These are phyloP conservation scores for Sclerospora graminicola DNA, from an alignment of 352 stramenopile species.

Conservation along the genomic window DNA sequence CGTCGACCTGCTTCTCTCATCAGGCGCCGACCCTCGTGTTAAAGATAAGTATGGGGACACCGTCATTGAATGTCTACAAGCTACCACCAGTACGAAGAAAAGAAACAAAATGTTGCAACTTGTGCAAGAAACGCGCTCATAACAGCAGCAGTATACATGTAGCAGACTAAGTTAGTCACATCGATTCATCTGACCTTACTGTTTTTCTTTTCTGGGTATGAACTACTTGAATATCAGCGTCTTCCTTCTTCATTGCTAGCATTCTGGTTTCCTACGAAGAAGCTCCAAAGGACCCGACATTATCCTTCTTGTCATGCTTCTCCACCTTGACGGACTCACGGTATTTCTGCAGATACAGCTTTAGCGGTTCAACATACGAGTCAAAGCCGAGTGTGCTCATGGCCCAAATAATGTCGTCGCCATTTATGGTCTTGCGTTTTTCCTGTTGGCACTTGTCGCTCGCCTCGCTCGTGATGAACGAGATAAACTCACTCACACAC, in stretches of 20 bases:
- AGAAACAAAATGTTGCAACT: conserved; percentile 25
- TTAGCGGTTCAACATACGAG: conserved; percentile 98
- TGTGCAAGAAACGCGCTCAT: conserved; percentile 17
- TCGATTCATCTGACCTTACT: too few relatives aligned
- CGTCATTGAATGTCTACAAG: conserved; percentile 24
- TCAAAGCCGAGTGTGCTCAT: conserved; percentile 99
- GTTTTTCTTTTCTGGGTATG: too few relatives aligned
- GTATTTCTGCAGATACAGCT: conserved; percentile 98
- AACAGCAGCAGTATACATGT: not conserved
- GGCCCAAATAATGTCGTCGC: conserved; percentile 98
- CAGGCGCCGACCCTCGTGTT: too few relatives aligned
- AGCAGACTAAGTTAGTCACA: conserved; percentile 1
- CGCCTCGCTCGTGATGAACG: conserved; percentile 98
- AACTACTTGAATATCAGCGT: conserved; percentile 13
- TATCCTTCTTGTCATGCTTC: conserved; percentile 89
- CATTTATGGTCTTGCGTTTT: conserved; percentile 99
- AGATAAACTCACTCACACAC: conserved; percentile 99
- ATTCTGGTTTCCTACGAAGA: conserved; percentile 41
- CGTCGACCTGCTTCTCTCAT: too few relatives aligned
- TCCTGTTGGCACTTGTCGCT: conserved; percentile 99
- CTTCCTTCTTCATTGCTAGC: conserved; percentile 2
- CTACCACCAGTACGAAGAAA: conserved; percentile 34
- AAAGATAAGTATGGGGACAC: too few relatives aligned
- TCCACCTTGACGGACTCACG: conserved; percentile 89
- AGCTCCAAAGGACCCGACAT: conserved; percentile 75